Evolutionary conservation across 257 asterid genomes (phyloP), one percentile per base, ranked within the genome.

Genomic region (Ligustrum vulgare): DNA sequence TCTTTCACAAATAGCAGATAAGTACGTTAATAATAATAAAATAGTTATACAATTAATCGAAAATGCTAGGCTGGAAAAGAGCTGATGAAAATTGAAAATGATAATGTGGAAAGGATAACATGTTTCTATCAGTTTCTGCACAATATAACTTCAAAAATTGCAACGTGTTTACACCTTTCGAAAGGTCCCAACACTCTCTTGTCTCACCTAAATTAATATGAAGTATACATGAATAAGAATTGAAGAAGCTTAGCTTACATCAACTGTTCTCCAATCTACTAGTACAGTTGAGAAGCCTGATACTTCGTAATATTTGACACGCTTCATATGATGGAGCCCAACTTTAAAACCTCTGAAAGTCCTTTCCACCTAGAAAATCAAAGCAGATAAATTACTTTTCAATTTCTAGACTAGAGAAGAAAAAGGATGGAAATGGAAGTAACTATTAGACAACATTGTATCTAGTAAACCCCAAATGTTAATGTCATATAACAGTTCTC

Each of bases 321-420:
- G 35, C 5, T 77, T 84, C n/a, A 20, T 75, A 71, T 86, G 86
- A 1, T 12, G 15, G 1, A 74, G 70, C 75, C 90, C 89, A 28
- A 94, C 90, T 78, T 62, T 81, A 5, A 91, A 69, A 34, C 93
- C 90, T 77, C 37, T 92, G 5, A 94, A 56, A 16, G 78, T 81
- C 58, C 74, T 89, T 75, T 74, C 89, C 33, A 88, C 77, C 98
- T 94, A 67, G 9, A 43, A 67, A 54, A 39, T 39, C 10, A 35
- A 28, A 51, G 32, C 18, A 33, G 9, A 18, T 35, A 49, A 8
- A 16, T 32, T 1, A 0, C 28, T 0, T 65, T 64, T 28, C 23
- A 60, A 6, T 33, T 33, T 22, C 5, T 2, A 66, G 20, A 28
- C 13, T 28, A 4, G 5, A 68, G 34, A 9, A 9, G 12, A 69